phyloP scores from a whole-genome alignment of 345 rosid species.

The Mangifera indica region DNA sequence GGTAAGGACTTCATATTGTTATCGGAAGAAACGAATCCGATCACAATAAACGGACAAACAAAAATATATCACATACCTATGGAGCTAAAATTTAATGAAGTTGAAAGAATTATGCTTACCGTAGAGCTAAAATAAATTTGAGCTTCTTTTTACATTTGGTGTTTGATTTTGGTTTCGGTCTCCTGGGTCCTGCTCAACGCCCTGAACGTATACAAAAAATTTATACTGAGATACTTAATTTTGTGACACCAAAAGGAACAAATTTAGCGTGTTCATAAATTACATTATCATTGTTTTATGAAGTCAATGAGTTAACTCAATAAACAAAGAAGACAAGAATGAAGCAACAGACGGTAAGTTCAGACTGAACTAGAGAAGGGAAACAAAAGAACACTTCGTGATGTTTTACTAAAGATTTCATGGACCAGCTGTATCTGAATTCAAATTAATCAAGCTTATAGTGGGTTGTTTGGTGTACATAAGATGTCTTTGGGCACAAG shows the following conservation, averaged over 20 bases:
- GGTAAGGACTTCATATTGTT: neutral
- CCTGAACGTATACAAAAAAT: conserved; percentile 35
- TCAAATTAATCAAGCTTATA: neutral
- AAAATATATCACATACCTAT: conserved; percentile 5
- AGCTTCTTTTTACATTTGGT: conserved; percentile 2
- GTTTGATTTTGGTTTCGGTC: neutral
- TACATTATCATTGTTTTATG: neutral
- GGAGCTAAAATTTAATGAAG: neutral
- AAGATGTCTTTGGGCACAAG: neutral
- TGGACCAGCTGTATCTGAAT: neutral
- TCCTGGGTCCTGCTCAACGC: conserved; percentile 24
- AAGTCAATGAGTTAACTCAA: neutral
- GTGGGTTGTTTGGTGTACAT: too few relatives aligned
- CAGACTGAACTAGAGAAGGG: neutral
- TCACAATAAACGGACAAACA: neutral
- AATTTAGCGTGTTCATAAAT: neutral
- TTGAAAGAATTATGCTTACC: conserved; percentile 26
- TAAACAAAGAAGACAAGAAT: neutral
- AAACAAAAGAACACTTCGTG: neutral
- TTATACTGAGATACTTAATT: conserved; percentile 11
- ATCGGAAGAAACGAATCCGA: neutral
- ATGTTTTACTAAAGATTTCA: neutral
- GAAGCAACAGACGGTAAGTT: too few relatives aligned
- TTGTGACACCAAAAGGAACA: neutral
- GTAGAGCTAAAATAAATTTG: conserved; percentile 10